These are phyloP conservation scores for Xerocomellus chrysenteron DNA, from an alignment of 768 basidiomycete species.

Conservation along the genomic window DNA sequence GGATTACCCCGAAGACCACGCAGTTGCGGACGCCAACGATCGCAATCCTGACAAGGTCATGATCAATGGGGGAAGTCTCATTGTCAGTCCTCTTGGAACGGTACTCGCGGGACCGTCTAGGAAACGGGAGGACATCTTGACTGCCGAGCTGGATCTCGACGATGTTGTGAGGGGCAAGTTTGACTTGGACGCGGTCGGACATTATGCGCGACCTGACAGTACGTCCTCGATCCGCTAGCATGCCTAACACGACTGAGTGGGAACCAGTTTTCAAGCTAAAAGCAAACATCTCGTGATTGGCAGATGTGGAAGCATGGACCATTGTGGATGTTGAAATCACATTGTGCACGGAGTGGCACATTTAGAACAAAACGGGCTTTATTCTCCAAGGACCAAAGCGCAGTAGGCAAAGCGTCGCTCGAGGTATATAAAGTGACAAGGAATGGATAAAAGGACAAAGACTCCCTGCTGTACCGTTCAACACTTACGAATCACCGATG, in stretches of 20 bases:
- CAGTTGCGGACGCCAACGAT: constrained; percentile 38
- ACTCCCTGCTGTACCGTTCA: not conserved
- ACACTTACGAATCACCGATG: constrained; percentile 4
- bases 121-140: constrained; percentile 51
- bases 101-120: constrained; percentile 60
- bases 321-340: not conserved
- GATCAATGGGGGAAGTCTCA: constrained; percentile 62
- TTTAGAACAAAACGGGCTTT: constrained; percentile 13
- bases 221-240: constrained; percentile 18
- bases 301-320: not conserved
- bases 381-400: constrained; percentile 9
- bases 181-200: constrained; percentile 60
- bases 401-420: constrained; percentile 13
- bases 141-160: constrained; percentile 58
- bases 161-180: constrained; percentile 58
- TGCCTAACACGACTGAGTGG: constrained; percentile 5
- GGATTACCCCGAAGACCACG: constrained; percentile 51
- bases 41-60: constrained; percentile 49
- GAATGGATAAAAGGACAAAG: not conserved
- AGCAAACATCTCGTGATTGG: constrained; percentile 1
- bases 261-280: constrained; percentile 30
- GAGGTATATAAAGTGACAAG: constrained; percentile 25
- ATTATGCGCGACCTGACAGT: constrained; percentile 62
- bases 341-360: constrained; percentile 1
- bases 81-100: constrained; percentile 55